phyloP scores from a whole-genome alignment of 2,329 filamentous ascomycete species.

The Phyllachora maydis region DNA sequence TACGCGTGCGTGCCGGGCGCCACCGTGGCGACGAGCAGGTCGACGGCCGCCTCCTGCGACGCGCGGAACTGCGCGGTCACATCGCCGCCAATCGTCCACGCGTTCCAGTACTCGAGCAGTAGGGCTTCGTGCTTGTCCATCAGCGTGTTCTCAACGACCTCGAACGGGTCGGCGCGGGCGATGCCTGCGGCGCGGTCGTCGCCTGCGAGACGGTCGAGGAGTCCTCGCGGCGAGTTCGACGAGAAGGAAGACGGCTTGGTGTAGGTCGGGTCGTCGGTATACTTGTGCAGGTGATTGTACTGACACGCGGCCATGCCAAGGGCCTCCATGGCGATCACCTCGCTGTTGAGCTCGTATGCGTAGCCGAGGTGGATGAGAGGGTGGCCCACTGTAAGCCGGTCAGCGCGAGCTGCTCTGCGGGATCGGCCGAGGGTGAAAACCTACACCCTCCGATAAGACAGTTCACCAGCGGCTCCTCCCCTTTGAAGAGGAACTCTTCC shows the following conservation, averaged over 20 bases:
- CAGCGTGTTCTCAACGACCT: constrained; percentile 41
- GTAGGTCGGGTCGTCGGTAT: constrained; percentile 53
- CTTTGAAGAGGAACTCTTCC: constrained; percentile 53
- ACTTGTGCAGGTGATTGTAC: constrained; percentile 40
- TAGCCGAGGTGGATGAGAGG: constrained; percentile 92
- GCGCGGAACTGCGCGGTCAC: constrained; percentile 56
- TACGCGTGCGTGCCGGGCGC: constrained; percentile 39
- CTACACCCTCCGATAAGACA: constrained; percentile 59
- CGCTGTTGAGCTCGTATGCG: constrained; percentile 70
- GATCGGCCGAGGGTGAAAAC: constrained; percentile 11
- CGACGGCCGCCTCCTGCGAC: constrained; percentile 40
- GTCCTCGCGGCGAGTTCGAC: constrained; percentile 42
- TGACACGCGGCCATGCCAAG: constrained; percentile 43
- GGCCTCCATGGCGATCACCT: constrained; percentile 76
- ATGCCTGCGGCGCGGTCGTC: constrained; percentile 53
- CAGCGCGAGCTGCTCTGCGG: constrained; percentile 5
- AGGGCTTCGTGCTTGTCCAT: constrained; percentile 48
- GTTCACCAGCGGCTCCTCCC: constrained; percentile 60
- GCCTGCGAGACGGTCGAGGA: constrained; percentile 45
- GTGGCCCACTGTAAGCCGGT: constrained; percentile 46
- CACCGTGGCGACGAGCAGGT: constrained; percentile 40
- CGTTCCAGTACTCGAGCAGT: constrained; percentile 78
- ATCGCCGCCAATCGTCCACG: constrained; percentile 48
- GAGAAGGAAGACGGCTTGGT: constrained; percentile 31
- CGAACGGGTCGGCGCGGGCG: constrained; percentile 33